Evolutionary conservation across 495 filamentous ascomycete genomes (phyloP).

Genomic region (Peziza echinospora): DNA sequence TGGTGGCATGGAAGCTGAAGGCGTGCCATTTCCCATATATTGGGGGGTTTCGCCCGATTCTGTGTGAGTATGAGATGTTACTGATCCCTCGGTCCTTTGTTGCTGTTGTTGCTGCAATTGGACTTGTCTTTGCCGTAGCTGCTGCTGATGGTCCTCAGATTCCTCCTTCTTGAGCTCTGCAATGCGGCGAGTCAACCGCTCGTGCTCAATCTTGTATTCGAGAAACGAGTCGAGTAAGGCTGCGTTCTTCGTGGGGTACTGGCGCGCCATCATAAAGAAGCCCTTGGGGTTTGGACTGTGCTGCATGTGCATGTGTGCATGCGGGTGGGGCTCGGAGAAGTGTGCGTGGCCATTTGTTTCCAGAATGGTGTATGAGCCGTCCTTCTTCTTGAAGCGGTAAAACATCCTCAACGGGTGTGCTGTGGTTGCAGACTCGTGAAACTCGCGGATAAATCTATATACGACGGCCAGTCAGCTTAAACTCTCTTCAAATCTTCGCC

Average conservation of each 20-base stretch:
- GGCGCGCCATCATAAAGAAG: slow-evolving; percentile 83
- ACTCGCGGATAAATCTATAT: slow-evolving; percentile 49
- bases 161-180: slow-evolving; percentile 71
- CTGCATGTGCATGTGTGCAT: background rate
- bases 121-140: slow-evolving; percentile 22
- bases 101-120: background rate
- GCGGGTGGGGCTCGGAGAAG: slow-evolving; percentile 30
- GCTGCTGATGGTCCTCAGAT: slow-evolving; percentile 42
- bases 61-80: slow-evolving; percentile 33
- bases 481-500: no score
- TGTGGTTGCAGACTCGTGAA: slow-evolving; percentile 77
- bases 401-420: slow-evolving; percentile 65
- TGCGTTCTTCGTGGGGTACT: slow-evolving; percentile 74
- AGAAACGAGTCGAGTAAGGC: slow-evolving; percentile 76
- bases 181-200: slow-evolving; percentile 63
- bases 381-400: slow-evolving; percentile 63
- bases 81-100: slow-evolving; percentile 29
- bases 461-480: no score
- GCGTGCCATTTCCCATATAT: slow-evolving; percentile 3
- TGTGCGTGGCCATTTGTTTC: slow-evolving; percentile 86
- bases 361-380: slow-evolving; percentile 55
- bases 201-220: slow-evolving; percentile 95
- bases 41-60: slow-evolving; percentile 9
- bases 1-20: slow-evolving; percentile 36
- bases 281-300: slow-evolving; percentile 28